Conservation (phyloP, 2,329 filamentous ascomycete genomes). For the Phaeoacremonium minimum region DNA sequence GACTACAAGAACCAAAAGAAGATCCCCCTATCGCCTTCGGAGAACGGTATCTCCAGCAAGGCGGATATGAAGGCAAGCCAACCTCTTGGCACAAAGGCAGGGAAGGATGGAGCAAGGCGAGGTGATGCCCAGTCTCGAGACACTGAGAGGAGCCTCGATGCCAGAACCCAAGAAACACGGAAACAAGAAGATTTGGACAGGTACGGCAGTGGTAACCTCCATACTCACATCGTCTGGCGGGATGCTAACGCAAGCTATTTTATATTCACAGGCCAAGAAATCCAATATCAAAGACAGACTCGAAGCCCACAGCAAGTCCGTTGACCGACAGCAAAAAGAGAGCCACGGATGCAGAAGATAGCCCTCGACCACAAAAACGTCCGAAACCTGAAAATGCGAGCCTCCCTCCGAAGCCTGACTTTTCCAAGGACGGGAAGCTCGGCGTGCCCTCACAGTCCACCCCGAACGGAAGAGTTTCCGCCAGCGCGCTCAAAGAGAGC, state of each 20-base stretch:
- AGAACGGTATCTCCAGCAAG: constrained; percentile 14
- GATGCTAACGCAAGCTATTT: constrained; percentile 13
- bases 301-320: constrained; percentile 16
- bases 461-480: not conserved
- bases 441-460: not conserved
- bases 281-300: constrained; percentile 22
- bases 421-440: not conserved
- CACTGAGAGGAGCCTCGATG: constrained; percentile 10
- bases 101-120: constrained; percentile 10
- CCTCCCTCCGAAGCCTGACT: not conserved
- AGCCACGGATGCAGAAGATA: constrained; percentile 36
- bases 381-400: constrained; percentile 29
- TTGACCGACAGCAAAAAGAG: constrained; percentile 45
- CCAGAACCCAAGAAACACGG: constrained; percentile 6
- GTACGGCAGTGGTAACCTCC: constrained; percentile 7
- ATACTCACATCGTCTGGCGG: no score
- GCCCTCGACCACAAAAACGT: constrained; percentile 40
- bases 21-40: constrained; percentile 30
- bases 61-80: constrained; percentile 12
- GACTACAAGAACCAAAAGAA: constrained; percentile 53
- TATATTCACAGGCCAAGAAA: constrained; percentile 15
- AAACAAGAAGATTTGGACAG: constrained; percentile 8
- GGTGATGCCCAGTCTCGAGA: constrained; percentile 1
- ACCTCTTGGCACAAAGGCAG: no score
- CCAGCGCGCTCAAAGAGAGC: constrained; percentile 3